These are phyloP conservation scores for Kuraishia piskuri DNA, from an alignment of 805 yeast species.

Conservation along the genomic window DNA sequence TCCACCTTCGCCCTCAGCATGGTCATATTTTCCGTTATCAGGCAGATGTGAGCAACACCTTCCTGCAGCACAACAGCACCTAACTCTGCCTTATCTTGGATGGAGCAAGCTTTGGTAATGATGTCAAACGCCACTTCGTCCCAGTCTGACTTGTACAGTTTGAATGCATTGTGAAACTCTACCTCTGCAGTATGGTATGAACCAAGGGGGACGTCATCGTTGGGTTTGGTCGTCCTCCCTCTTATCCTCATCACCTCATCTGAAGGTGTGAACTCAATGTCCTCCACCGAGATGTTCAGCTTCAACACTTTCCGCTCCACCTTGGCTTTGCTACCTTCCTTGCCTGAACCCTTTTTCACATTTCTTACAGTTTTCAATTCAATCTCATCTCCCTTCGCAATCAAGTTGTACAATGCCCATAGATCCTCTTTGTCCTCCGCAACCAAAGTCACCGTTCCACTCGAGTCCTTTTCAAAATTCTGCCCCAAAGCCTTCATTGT, in stretches of 20 bases:
- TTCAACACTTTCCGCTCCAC: conserved; percentile 50
- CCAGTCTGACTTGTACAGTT: conserved; percentile 70
- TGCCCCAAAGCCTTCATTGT: conserved; percentile 53
- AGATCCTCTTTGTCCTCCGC: conserved; percentile 91
- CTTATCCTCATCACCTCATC: conserved; percentile 72
- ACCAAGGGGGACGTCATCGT: conserved; percentile 73
- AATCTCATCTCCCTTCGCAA: conserved; percentile 69
- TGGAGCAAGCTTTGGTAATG: conserved; percentile 60
- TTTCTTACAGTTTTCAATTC: conserved; percentile 63
- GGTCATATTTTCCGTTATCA: conserved; percentile 85
- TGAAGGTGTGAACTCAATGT: conserved; percentile 69
- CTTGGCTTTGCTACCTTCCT: conserved; percentile 25
- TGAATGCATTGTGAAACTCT: conserved; percentile 59
- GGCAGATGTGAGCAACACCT: conserved; percentile 89
- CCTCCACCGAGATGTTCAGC: conserved; percentile 53
- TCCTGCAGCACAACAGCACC: conserved; percentile 93
- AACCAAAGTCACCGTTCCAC: conserved; percentile 56
- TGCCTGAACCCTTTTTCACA: conserved; percentile 28
- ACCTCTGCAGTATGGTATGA: conserved; percentile 85
- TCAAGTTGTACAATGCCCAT: conserved; percentile 78
- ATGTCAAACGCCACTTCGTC: conserved; percentile 61
- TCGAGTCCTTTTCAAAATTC: conserved; percentile 44
- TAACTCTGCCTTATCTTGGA: conserved; percentile 77
- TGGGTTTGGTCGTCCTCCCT: conserved; percentile 62
- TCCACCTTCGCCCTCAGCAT: conserved; percentile 73